Base-by-base conservation (phyloP, 805 yeast genomes). In the Clavispora asparagi region DNA sequence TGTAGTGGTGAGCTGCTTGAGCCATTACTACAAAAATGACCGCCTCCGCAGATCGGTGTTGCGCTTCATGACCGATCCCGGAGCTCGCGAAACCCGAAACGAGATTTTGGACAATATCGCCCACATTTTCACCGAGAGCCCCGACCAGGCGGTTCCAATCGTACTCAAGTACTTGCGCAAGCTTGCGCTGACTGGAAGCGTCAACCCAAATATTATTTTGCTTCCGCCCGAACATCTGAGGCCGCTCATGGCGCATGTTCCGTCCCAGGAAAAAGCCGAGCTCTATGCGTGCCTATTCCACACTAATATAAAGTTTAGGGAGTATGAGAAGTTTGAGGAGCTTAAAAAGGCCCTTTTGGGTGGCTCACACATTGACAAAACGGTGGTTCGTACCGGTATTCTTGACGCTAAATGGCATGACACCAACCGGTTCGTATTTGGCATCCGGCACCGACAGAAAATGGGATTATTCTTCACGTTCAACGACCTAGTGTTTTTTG, bases 401-500 rank as follows among this genome's bases (percentile, higher is more conserved):
- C 41, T 65, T 6, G 52, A 61, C 30, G 62, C 73, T 6, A 63
- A 62, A 43, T 69, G 73, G 73, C 73, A 70, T 46, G 61, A 68
- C 46, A 56, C 63, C 0, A 54, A 61, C 23, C 51, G 48, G 36
- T 47, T 52, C 7, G 43, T 50, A 1, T 57, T 59, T 19, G 32
- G 46, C 8, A 55, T 47, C 5, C 36, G 25, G 6, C 64, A 62
- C 23, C 54, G 52, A 26, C 41, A 49, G 35, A 62, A 59, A 45
- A 68, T 70, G 70, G 45, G 59, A n/a, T 40, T 52, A n/a, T 70
- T 63, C 46, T 65, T 61, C 46, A 50, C 63, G 10, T 47, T 68
- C 16, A 50, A 53, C 1, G 70, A 63, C 46, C 50, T 70, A 13
- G 53, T 50, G 19, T 28, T 35, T 6, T 62, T 62, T 42, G 54